Evolutionary conservation across 1,284 basidiomycete genomes (phyloP), one percentile per base, ranked within the genome.

Genomic region (Coniferiporia weirii): DNA sequence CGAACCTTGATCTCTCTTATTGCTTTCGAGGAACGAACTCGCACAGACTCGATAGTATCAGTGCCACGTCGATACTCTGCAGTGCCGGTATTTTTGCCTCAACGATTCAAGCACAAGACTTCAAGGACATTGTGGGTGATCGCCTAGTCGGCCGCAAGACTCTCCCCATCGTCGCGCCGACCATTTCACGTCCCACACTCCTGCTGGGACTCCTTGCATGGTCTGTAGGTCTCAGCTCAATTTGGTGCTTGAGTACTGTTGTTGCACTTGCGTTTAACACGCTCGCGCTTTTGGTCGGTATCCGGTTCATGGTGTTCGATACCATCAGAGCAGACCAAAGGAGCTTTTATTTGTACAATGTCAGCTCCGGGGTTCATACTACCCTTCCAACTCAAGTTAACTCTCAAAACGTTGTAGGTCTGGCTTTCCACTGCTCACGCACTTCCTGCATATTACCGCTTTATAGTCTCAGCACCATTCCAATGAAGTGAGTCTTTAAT

Each of bases 101-200:
- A 2, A 76, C 75, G 7, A 71, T 75, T 13, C 75, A 76, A 2
- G 69, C 71, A 0, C 75, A 77, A 64, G 77, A 78, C 57, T 78
- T 76, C 64, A 69, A 70, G 27, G 77, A 79, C 55, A 67, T 70
- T 5, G 69, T 66, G 8, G 77, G 77, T 4, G 77, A 79, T 60
- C 62, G 60, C 6, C 63, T 51, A 4, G 66, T 69, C 19, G 75
- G 76, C 10, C 68, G 77, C 10, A 67, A 65, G 2, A 79, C 77
- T 0, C 63, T 78, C 12, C 76, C 77, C 19, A 74, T 78, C 49
- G 63, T 67, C 17, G 66, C 67, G 0, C 74, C 72, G 13, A 54
- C 45, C 6, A 8, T 57, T 34, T 54, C 60, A 10, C 51, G 55
- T 8, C 56, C 54, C 12, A 61, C 50, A 15, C 50, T 61, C 22